Base-by-base conservation (phyloP, 2,329 filamentous ascomycete species). In the Dendryphion nanum region DNA sequence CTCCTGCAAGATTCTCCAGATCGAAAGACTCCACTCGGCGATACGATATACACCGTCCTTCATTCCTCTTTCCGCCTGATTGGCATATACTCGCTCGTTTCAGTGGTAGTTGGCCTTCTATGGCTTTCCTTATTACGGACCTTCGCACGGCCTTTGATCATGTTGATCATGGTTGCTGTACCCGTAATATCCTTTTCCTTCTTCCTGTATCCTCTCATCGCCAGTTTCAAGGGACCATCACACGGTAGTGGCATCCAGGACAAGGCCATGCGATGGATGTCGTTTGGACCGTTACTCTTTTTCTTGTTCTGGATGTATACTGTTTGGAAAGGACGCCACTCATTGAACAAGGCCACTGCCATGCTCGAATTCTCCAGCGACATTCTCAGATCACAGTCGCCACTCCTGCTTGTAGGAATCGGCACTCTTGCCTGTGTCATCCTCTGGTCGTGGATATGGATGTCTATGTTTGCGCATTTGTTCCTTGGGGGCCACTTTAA, bases 391-490 rank as follows among this genome's bases (percentile, higher is more conserved):
- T 85, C 89, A 23, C 95, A 94, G 57, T 83, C 89, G 7, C 88
- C 85, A 2, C 76, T 98, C 15, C 75, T 97, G 21, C 63, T 86
- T 2, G 78, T 96, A n/a, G 93, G 93, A 3, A 84, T 96, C 55
- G 81, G 76, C 8, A 85, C 85, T 16, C 76, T 97, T 12, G 77
- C 73, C 5, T 72, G 83, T 18, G 85, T 95, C 30, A 86, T 96
- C 7, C 71, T 81, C 12, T 97, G 90, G 85, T 96, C 90, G 0
- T 98, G 93, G 93, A 66, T 86, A 5, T 98, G 93, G 93, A 81
- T 97, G 51, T 82, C 83, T 53, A 96, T 98, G 89, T 97, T 98
- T 66, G 91, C 90, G 6, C 80, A 89, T 30, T 83, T 97, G 41
- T 98, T 98, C 65, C 81, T 97, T 42, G 89, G 88, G n/a, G 93